Base-by-base conservation (phyloP, 352 stramenopile genomes). In the Pythium vanterpoolii region DNA sequence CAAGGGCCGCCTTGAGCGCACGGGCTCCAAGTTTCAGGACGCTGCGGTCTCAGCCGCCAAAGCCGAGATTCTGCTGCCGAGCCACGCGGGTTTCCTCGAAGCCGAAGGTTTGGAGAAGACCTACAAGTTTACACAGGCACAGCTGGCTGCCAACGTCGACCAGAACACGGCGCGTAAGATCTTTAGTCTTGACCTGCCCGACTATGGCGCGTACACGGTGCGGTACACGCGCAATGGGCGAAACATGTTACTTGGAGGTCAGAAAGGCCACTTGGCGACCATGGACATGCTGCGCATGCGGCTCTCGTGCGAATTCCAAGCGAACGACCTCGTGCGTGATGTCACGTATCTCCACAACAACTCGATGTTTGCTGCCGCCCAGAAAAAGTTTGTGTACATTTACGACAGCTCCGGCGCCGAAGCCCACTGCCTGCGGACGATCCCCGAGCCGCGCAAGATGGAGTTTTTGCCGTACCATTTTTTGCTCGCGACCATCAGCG, bases 381-480 rank as follows among this genome's bases (percentile, higher is more conserved):
- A 99, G 74, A 93, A 96, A 68, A 99, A 99, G 74, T 96, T 98
- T 73, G 90, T 98, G 50, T 85, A 85, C 69, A 98, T 99, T 68
- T 99, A 99, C 76, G 97, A 99, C 80, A 89, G 87, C 68, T 87
- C 95, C 11, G 97, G 97, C 14, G 89, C 90, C 14, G 97, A 99
- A 79, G 87, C 98, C 33, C 97, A 99, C 76, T 96, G 95, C 57
- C 85, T 99, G 57, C 86, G 89, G 24, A 76, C 95, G 11, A 90
- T 99, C 56, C 76, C 87, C 27, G 89, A 98, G 69, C 94, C 97
- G 0, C 80, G 93, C 28, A 79, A 75, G 30, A 80, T 99, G 68
- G 84, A 98, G 70, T 99, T 98, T 70, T 77, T 99, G 46, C 97
- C 97, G 5, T 98, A 99, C 79, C 97, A 99, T 74, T 99, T 99